Evolutionary conservation across 116 monocot species (phyloP).

Genomic region (Phalaenopsis hybrid): DNA sequence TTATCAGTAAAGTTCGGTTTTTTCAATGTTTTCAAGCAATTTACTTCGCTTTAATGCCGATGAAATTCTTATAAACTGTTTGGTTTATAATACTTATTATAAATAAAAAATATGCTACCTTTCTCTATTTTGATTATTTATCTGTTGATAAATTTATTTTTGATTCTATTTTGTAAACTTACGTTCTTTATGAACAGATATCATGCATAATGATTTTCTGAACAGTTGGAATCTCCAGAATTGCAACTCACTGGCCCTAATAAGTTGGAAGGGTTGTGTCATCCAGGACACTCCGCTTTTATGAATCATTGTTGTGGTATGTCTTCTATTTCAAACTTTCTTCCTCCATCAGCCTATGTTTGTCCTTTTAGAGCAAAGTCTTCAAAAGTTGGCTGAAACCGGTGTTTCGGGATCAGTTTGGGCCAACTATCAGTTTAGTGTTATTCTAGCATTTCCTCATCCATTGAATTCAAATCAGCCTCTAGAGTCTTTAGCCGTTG

Average conservation of each 20-base stretch:
- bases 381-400: not conserved
- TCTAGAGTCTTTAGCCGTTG: too few relatives aligned
- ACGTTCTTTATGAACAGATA: constrained; percentile 7
- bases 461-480: too few relatives aligned
- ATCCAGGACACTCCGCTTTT: constrained; percentile 98
- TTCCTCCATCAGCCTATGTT: not conserved
- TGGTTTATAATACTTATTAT: not conserved
- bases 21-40: not conserved
- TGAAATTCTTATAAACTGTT: not conserved
- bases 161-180: constrained; percentile 5
- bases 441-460: too few relatives aligned
- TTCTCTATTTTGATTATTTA: not conserved
- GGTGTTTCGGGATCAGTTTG: too few relatives aligned
- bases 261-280: constrained; percentile 79
- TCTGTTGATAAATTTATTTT: constrained; percentile 1
- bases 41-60: not conserved
- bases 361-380: not conserved
- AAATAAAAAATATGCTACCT: not conserved
- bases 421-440: too few relatives aligned
- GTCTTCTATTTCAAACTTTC: not conserved
- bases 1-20: not conserved
- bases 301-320: constrained; percentile 92
- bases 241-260: constrained; percentile 74
- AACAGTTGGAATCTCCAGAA: constrained; percentile 97
- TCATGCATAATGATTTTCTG: constrained; percentile 35